Evolutionary conservation across 2,329 filamentous ascomycete species (phyloP).

Genomic region (Grosmannia penicillata): DNA sequence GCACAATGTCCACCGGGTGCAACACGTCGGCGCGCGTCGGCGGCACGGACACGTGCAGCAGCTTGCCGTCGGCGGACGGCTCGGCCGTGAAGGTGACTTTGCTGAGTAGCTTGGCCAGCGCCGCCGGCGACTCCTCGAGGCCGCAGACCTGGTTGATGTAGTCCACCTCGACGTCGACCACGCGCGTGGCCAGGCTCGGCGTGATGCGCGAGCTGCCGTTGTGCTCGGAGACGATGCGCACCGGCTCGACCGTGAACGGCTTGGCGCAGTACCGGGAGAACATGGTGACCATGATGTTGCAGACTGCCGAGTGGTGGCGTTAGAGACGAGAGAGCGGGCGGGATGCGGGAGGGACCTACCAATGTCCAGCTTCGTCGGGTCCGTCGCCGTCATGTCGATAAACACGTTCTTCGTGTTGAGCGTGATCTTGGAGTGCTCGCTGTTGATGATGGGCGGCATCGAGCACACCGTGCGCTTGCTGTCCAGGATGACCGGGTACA

Average conservation of each 20-base stretch:
- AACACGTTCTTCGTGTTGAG: constrained; percentile 85
- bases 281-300: constrained; percentile 90
- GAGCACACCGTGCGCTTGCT: constrained; percentile 78
- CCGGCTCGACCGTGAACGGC: constrained; percentile 82
- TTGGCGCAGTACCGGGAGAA: constrained; percentile 85
- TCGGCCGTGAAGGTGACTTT: constrained; percentile 82
- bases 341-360: constrained; percentile 36
- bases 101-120: constrained; percentile 64
- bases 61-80: constrained; percentile 53
- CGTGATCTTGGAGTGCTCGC: constrained; percentile 91
- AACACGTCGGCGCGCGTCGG: constrained; percentile 87
- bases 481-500: constrained; percentile 94
- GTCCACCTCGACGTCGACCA: constrained; percentile 69
- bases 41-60: constrained; percentile 72
- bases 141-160: constrained; percentile 93
- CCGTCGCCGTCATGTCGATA: constrained; percentile 88
- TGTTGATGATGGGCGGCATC: constrained; percentile 93
- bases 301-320: constrained; percentile 7
- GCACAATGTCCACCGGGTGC: constrained; percentile 75
- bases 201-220: constrained; percentile 71
- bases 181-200: constrained; percentile 64
- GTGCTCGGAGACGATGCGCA: constrained; percentile 84
- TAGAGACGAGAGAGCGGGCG: too few relatives aligned
- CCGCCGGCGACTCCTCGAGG: constrained; percentile 55
- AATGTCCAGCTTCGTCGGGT: constrained; percentile 91